These are phyloP conservation scores for Aureobasidium lini DNA, from an alignment of 2,329 filamentous ascomycete species.

Conservation along the genomic window DNA sequence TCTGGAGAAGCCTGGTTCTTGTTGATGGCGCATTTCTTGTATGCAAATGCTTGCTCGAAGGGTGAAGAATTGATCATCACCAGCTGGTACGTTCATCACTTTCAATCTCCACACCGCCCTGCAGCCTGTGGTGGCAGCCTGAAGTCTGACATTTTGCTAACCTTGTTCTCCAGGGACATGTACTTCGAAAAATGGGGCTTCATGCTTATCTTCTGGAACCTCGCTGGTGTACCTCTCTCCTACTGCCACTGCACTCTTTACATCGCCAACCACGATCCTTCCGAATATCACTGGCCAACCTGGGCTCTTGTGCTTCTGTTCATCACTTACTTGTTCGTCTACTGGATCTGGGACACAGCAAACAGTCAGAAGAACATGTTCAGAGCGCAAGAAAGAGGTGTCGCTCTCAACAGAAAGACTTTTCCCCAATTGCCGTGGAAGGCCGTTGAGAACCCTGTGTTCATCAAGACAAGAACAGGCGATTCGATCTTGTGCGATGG, in stretches of 20 bases:
- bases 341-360: constrained; percentile 17
- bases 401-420: constrained; percentile 4
- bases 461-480: constrained; percentile 7
- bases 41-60: constrained; percentile 80
- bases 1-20: constrained; percentile 79
- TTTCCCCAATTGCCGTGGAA: constrained; percentile 8
- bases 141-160: no score
- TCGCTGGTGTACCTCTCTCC: constrained; percentile 8
- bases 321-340: constrained; percentile 13
- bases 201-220: constrained; percentile 13
- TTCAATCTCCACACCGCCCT: no score
- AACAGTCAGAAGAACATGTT: constrained; percentile 11
- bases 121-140: no score
- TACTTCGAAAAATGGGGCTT: constrained; percentile 13
- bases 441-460: neutral
- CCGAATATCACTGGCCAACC: constrained; percentile 1
- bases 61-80: constrained; percentile 79
- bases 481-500: constrained; percentile 8
- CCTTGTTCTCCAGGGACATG: constrained; percentile 4
- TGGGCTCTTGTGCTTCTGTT: neutral
- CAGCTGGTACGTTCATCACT: constrained; percentile 52
- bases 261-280: constrained; percentile 8
- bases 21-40: constrained; percentile 76
- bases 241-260: constrained; percentile 11
- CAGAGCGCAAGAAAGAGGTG: constrained; percentile 6